A percentile compares a stretch with the other conserved stretches of the same genome.
Conservation (phyloP, 495 filamentous ascomycete species). For the Xylaria cubensis region DNA sequence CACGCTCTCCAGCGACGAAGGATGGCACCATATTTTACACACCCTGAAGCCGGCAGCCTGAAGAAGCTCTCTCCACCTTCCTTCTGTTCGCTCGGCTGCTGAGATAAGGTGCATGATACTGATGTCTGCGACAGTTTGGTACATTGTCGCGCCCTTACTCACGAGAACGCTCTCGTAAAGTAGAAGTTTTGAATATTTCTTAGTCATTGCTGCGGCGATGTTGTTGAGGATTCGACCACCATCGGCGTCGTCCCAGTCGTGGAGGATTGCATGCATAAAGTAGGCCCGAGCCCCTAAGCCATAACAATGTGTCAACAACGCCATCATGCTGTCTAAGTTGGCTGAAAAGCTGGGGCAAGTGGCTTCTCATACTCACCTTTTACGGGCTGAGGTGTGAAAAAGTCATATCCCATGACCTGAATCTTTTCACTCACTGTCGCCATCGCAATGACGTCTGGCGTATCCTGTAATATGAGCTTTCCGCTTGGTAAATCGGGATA, state of each 20-base stretch:
- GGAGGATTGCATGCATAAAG: slow-evolving; percentile 47
- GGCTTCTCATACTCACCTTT: slow-evolving; percentile 30
- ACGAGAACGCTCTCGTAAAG: slow-evolving; percentile 30
- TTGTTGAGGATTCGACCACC: slow-evolving; percentile 20
- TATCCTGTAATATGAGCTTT: slow-evolving; percentile 46
- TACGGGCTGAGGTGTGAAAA: slow-evolving; percentile 31
- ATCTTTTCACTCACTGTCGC: slow-evolving; percentile 31
- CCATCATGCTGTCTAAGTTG: neutral
- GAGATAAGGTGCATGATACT: slow-evolving; percentile 50
- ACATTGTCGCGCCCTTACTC: slow-evolving; percentile 18
- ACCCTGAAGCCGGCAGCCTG: slow-evolving; percentile 46
- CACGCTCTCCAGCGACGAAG: slow-evolving; percentile 23
- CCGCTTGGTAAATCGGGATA: slow-evolving; percentile 34
- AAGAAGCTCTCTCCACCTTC: slow-evolving; percentile 48
- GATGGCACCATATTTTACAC: slow-evolving; percentile 42
- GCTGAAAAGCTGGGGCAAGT: neutral
- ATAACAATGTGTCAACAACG: neutral
- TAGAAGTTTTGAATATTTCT: slow-evolving; percentile 26
- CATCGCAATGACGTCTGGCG: slow-evolving; percentile 39
- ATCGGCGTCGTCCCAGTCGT: slow-evolving; percentile 49
- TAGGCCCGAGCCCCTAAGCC: slow-evolving; percentile 45
- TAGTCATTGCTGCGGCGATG: slow-evolving; percentile 25
- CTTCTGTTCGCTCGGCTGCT: slow-evolving; percentile 42
- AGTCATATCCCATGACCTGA: slow-evolving; percentile 36
- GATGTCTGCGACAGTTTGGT: slow-evolving; percentile 49